Conservation (phyloP, 225 moss, liverwort and hornwort genomes). For the Pseudoscleropodium purum region DNA sequence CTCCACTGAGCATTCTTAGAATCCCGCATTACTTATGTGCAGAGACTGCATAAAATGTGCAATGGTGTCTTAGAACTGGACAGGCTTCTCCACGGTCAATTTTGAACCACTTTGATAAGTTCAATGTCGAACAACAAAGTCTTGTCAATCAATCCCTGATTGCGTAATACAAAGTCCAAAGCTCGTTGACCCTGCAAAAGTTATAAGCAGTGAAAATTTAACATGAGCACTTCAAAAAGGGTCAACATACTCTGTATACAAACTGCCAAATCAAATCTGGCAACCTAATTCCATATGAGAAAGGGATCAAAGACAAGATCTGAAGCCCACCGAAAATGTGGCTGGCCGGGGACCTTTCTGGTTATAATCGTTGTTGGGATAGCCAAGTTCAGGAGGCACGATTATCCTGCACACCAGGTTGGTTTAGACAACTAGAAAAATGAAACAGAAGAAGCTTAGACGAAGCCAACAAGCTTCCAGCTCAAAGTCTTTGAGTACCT, state of each 20-base stretch:
- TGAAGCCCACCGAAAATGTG: slow-evolving; percentile 73
- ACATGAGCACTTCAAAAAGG: not conserved
- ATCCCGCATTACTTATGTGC: not conserved
- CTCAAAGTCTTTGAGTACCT: slow-evolving; percentile 32
- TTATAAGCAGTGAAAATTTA: not conserved
- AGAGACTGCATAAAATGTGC: not conserved
- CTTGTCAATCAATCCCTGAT: slow-evolving; percentile 94
- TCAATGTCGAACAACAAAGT: slow-evolving; percentile 94
- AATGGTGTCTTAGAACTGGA: not conserved
- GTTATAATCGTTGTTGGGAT: slow-evolving; percentile 84
- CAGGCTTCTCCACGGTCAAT: slow-evolving; percentile 7
- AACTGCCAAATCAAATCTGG: not conserved
- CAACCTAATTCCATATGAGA: not conserved
- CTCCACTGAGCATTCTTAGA: not conserved
- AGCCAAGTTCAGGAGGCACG: slow-evolving; percentile 86
- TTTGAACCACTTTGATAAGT: slow-evolving; percentile 58
- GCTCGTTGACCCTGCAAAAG: slow-evolving; percentile 76
- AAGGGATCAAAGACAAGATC: not conserved
- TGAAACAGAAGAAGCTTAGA: not conserved
- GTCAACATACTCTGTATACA: too few relatives aligned
- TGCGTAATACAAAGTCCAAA: slow-evolving; percentile 88
- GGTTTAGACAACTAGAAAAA: not conserved
- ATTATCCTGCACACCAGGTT: slow-evolving; percentile 51
- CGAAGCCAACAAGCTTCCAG: not conserved
- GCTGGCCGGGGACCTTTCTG: slow-evolving; percentile 80